Evolutionary conservation across 176 grass and related monocot species (phyloP).

Genomic region (Ensete glaucum): DNA sequence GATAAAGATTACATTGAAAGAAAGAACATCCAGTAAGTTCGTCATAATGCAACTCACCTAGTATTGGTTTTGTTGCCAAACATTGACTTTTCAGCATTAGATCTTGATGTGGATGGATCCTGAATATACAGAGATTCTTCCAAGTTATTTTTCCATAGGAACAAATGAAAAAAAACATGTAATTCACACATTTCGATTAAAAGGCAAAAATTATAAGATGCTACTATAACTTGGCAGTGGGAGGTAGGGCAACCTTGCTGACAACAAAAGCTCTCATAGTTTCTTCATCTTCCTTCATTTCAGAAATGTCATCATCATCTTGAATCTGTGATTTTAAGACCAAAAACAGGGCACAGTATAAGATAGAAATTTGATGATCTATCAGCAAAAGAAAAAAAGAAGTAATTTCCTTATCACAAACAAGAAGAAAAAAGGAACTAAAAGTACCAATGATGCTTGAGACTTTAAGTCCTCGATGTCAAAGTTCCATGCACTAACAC

Average conservation of each 20-base stretch:
- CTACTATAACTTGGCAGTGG: background rate
- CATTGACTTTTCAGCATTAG: conserved; percentile 33
- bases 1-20: background rate
- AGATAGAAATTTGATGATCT: background rate
- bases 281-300: conserved; percentile 93
- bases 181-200: background rate
- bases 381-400: conserved; percentile 25
- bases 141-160: background rate
- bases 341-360: background rate
- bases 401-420: conserved; percentile 15
- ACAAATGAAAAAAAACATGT: background rate
- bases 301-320: conserved; percentile 61
- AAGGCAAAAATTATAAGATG: background rate
- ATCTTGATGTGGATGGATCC: conserved; percentile 48
- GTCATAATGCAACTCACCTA: conserved; percentile 39
- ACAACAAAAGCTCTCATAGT: conserved; percentile 32
- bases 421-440: background rate
- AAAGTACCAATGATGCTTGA: conserved; percentile 88
- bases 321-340: conserved; percentile 37
- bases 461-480: conserved; percentile 97
- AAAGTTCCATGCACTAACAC: conserved; percentile 99
- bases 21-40: background rate
- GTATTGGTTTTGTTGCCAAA: conserved; percentile 33
- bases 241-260: conserved; percentile 43
- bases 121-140: conserved; percentile 17